Evolutionary conservation across 768 basidiomycete species (phyloP), one percentile per base, ranked within the genome.

Genomic region (Trichaptum fuscoviolaceum): DNA sequence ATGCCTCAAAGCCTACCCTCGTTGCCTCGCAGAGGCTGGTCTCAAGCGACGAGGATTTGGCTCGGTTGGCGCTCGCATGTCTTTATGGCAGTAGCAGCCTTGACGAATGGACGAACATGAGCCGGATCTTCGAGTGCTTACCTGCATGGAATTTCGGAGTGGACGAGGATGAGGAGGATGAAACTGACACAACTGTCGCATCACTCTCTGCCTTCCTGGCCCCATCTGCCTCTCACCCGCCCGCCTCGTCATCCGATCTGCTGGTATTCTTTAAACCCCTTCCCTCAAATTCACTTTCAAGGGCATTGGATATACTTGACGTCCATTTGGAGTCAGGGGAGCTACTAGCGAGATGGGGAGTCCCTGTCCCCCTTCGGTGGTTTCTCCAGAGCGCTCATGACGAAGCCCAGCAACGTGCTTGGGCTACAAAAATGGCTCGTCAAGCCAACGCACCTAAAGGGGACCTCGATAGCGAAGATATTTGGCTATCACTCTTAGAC

Each of bases 321-420:
- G 86, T 96, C 1, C 96, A 99, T 75, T 84, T 99, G 15, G 93
- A 97, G 73, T 91, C 92, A 0, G 96, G 93, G 24, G 96, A 99
- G 76, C 93, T 95, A 58, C 80, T 99, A 20, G 85, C 92, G 1
- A 84, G 93, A 30, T 99, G 96, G 95, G 84, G 84, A 71, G 91
- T 91, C 1, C 84, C 91, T 25, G 90, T 90, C 1, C 89, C 92
- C 1, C 77, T 98, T 58, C 83, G 87, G n/a, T 98, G 95, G 92
- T 93, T 99, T 76, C 79, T 98, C 23, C 91, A 89, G 71, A 92
- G 93, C 68, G 81, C 85, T 65, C 76, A 82, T 20, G 82, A 93
- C 72, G 77, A 75, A 24, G 75, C 77, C 0, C 88, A 92, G 71
- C 96, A 99, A 76, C 84, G 87, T 12, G 85, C 90, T 9, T 87